Evolutionary conservation across 208 protist genomes (phyloP), one percentile per base, ranked within the genome.

Genomic region (Acanthamoeba royreba): DNA sequence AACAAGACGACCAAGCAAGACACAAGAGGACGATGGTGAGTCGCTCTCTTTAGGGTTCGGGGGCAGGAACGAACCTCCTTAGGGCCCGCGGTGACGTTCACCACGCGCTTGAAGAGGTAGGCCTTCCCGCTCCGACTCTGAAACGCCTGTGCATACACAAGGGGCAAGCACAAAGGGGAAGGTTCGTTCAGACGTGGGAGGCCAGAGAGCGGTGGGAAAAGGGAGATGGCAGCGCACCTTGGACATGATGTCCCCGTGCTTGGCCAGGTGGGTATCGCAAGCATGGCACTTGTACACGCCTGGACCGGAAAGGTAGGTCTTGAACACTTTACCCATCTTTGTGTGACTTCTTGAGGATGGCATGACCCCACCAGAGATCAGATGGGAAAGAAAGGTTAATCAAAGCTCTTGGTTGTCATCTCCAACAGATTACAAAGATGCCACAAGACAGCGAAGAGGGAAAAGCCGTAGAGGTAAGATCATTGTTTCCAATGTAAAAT

Each of bases 81-180:
- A 35, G 91, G 89, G 8, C 94, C 94, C 7, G 81, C 77, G 4
- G 42, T 58, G 45, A 95, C 58, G 92, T 95, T 95, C 63, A 94
- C 83, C 81, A 93, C 93, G 33, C 52, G 66, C n/a, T 69, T 52
- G 88, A 95, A 94, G 15, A 95, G 45, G 72, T 92, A 95, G 8
- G 91, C 94, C 28, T 58, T 38, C 28, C 94, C 94, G 92, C 88
- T 72, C 28, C 91, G n/a, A 33, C 94, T 87, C 89, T 94, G 53
- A 61, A 95, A 95, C 13, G 38, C 81, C 90, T 95, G 46, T 22
- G 25, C 22, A 61, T 17, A 61, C 17, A 17, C 19, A 28, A 28
- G 17, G 52, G 25, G 52, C 52, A 28, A 17, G 25, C 19, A 17
- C 52, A 17, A 25, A 61, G 25, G 52, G 25, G 25, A n/a, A n/a